Conservation (phyloP, 2,329 filamentous ascomycete genomes). For the Fusarium sp. region DNA sequence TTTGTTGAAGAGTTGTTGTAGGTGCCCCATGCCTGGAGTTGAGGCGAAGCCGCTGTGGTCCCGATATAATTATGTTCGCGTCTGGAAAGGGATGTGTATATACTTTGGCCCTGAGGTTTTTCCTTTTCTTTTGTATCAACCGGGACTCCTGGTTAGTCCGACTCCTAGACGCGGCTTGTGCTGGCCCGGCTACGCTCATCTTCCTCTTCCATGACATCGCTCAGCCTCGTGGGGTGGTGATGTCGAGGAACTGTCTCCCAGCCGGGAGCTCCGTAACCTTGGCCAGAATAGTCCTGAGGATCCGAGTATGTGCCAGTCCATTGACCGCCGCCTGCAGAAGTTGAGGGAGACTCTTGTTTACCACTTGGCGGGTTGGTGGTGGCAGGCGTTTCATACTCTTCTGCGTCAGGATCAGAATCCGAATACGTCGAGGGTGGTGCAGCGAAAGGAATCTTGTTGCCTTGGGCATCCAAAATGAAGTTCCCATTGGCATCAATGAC, state of each 20-base stretch:
- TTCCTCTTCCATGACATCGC: conserved; percentile 88
- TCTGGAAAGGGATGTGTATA: conserved; percentile 22
- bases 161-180: conserved; percentile 62
- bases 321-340: conserved; percentile 48
- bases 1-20: conserved; percentile 7
- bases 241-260: conserved; percentile 85
- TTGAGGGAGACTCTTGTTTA: conserved; percentile 47
- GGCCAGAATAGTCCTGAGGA: conserved; percentile 72
- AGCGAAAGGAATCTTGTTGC: conserved; percentile 67
- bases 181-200: conserved; percentile 84
- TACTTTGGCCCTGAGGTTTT: conserved; percentile 21
- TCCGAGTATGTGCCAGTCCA: conserved; percentile 57
- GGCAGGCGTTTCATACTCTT: conserved; percentile 68
- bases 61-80: conserved; percentile 26
- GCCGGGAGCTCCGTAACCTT: conserved; percentile 73
- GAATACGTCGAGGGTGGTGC: conserved; percentile 57
- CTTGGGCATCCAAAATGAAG: conserved; percentile 70
- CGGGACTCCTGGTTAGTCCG: conserved; percentile 26
- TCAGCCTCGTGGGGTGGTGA: conserved; percentile 88
- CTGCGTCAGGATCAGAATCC: conserved; percentile 64
- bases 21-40: background rate
- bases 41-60: conserved; percentile 13
- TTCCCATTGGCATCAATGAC: conserved; percentile 71
- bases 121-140: conserved; percentile 7
- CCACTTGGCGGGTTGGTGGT: conserved; percentile 56